A percentile compares a stretch with the other conserved stretches of the same genome.
These are phyloP conservation scores for Aureobasidium sp. DNA, from an alignment of 2,329 filamentous ascomycete genomes.

Conservation along the genomic window DNA sequence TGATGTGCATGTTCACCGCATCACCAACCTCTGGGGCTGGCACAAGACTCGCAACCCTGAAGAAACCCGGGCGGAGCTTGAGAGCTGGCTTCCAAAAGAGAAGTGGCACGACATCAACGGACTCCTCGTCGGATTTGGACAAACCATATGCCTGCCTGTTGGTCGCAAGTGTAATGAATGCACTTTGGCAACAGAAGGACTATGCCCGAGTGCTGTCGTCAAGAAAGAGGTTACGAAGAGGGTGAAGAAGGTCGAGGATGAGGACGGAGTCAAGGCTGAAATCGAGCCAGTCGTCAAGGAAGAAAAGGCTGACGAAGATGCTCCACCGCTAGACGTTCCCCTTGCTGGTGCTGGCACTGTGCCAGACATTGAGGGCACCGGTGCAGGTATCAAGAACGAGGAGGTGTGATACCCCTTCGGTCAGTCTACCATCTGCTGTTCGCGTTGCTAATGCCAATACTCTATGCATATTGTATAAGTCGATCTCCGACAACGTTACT, in stretches of 20 bases:
- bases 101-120: constrained; percentile 91
- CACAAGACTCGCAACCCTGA: constrained; percentile 73
- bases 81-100: constrained; percentile 76
- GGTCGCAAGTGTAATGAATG: constrained; percentile 79
- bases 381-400: constrained; percentile 10
- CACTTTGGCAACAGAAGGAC: constrained; percentile 62
- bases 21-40: constrained; percentile 93
- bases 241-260: constrained; percentile 33
- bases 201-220: constrained; percentile 54
- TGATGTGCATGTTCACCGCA: constrained; percentile 89
- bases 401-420: background rate
- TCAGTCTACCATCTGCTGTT: background rate
- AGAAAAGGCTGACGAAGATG: constrained; percentile 22
- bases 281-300: constrained; percentile 20
- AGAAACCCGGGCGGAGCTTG: constrained; percentile 65
- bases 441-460: background rate
- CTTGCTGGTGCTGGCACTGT: constrained; percentile 12
- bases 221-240: constrained; percentile 45
- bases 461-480: background rate
- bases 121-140: constrained; percentile 78
- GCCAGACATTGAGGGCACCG: constrained; percentile 21
- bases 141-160: constrained; percentile 75
- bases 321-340: constrained; percentile 19
- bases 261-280: constrained; percentile 23
- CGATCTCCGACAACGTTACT: background rate